phyloP scores from a whole-genome alignment of 1,139 yeast species.

The Kurtzmaniella quercitrusa region DNA sequence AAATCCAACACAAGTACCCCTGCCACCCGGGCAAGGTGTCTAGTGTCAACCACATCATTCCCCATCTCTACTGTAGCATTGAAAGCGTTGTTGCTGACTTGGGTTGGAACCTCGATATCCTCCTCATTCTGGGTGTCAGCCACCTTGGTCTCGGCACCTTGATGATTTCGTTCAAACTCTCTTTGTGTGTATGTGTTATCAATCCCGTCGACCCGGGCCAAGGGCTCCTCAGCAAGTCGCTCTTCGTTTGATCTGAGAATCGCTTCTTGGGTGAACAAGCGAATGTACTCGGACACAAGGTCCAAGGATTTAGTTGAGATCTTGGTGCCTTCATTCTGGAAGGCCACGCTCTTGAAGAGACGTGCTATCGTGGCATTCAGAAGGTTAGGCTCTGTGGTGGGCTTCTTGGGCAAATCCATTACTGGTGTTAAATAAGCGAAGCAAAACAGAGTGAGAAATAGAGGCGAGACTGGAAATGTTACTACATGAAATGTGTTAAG shows the following conservation, averaged over 20 bases:
- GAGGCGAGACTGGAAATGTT: too few species aligned
- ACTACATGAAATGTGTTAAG: too few species aligned
- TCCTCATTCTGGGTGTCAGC: slow-evolving; percentile 12
- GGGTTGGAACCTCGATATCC: slow-evolving; percentile 16
- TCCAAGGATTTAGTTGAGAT: slow-evolving; percentile 48
- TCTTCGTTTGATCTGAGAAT: slow-evolving; percentile 57
- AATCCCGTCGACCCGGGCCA: slow-evolving; percentile 28
- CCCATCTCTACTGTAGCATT: slow-evolving; percentile 13
- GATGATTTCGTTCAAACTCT: slow-evolving; percentile 12
- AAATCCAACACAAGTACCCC: slow-evolving; percentile 58
- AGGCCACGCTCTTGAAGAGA: slow-evolving; percentile 49
- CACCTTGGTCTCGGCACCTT: slow-evolving; percentile 15
- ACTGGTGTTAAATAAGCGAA: neutral
- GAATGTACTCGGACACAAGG: slow-evolving; percentile 52
- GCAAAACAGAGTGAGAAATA: neutral
- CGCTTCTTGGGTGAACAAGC: slow-evolving; percentile 61
- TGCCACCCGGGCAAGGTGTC: slow-evolving; percentile 50
- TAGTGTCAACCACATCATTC: slow-evolving; percentile 42
- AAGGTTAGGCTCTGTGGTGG: neutral
- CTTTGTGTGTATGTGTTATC: slow-evolving; percentile 18
- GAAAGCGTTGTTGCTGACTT: slow-evolving; percentile 14
- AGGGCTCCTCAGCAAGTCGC: slow-evolving; percentile 27
- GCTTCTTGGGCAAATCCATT: neutral
- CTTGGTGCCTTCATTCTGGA: slow-evolving; percentile 43
- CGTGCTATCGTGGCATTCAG: slow-evolving; percentile 43